These are phyloP conservation scores for Moniliella sp. DNA, from an alignment of 1,284 basidiomycete genomes.

Conservation along the genomic window DNA sequence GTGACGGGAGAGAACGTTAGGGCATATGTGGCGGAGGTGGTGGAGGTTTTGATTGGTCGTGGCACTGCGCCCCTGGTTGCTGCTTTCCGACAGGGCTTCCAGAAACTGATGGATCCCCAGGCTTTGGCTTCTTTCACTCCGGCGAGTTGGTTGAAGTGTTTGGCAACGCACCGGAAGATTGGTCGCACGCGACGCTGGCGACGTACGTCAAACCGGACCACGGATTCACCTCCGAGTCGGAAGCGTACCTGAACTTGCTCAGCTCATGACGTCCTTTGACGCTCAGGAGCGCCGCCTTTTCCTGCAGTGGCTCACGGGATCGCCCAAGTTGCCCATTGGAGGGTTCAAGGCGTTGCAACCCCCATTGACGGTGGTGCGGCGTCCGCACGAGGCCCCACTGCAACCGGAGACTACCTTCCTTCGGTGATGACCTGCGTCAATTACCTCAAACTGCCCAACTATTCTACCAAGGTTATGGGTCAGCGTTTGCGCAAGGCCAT, in stretches of 20 bases:
- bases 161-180: constrained; percentile 64
- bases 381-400: constrained; percentile 58
- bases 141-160: constrained; percentile 83
- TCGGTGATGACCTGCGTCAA: constrained; percentile 98
- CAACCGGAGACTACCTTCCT: constrained; percentile 82
- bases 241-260: constrained; percentile 64
- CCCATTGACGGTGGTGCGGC: constrained; percentile 81
- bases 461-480: constrained; percentile 21
- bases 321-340: constrained; percentile 49
- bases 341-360: constrained; percentile 89
- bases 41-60: constrained; percentile 28
- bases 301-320: constrained; percentile 90
- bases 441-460: constrained; percentile 31
- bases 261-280: constrained; percentile 66
- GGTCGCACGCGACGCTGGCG: constrained; percentile 47
- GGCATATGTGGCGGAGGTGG: constrained; percentile 53
- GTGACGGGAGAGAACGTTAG: constrained; percentile 69
- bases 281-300: constrained; percentile 55
- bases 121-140: constrained; percentile 75
- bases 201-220: constrained; percentile 89
- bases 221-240: constrained; percentile 82
- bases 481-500: constrained; percentile 20
- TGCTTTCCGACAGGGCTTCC: constrained; percentile 35
- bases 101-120: constrained; percentile 67
- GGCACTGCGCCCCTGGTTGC: constrained; percentile 24